phyloP scores from a whole-genome alignment of 1,284 basidiomycete genomes.

The Lentinula novae-zelandiae region DNA sequence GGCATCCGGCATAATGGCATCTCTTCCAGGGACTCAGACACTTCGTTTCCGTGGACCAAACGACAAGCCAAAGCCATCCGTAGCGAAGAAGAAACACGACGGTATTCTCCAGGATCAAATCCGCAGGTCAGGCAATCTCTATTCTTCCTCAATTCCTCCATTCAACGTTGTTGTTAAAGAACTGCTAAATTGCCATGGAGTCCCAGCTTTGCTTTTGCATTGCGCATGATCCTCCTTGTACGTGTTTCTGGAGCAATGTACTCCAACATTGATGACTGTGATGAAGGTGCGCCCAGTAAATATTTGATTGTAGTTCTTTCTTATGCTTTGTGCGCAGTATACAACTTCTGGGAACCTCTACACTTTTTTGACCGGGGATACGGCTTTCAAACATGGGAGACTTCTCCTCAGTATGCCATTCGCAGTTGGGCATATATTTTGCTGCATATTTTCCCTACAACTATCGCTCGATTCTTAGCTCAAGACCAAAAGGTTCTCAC shows the following conservation, averaged over 20 bases:
- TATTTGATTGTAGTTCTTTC: background rate
- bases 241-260: conserved; percentile 92
- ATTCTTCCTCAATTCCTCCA: conserved; percentile 1
- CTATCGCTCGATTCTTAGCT: conserved; percentile 35
- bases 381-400: conserved; percentile 98
- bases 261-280: conserved; percentile 93
- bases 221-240: conserved; percentile 81
- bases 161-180: conserved; percentile 29
- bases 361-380: conserved; percentile 83
- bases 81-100: conserved; percentile 37
- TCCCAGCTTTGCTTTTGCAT: conserved; percentile 78
- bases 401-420: conserved; percentile 86
- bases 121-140: conserved; percentile 44
- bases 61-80: conserved; percentile 29
- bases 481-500: conserved; percentile 46
- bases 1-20: background rate
- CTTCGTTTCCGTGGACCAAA: conserved; percentile 55
- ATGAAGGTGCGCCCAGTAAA: conserved; percentile 70
- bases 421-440: conserved; percentile 93
- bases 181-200: conserved; percentile 75
- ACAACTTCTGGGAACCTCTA: conserved; percentile 98
- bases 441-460: conserved; percentile 65
- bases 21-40: conserved; percentile 35
- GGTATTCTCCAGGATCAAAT: conserved; percentile 77
- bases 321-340: conserved; percentile 53